phyloP scores from a whole-genome alignment of 208 protist genomes.

The Naegleria gruberi region DNA sequence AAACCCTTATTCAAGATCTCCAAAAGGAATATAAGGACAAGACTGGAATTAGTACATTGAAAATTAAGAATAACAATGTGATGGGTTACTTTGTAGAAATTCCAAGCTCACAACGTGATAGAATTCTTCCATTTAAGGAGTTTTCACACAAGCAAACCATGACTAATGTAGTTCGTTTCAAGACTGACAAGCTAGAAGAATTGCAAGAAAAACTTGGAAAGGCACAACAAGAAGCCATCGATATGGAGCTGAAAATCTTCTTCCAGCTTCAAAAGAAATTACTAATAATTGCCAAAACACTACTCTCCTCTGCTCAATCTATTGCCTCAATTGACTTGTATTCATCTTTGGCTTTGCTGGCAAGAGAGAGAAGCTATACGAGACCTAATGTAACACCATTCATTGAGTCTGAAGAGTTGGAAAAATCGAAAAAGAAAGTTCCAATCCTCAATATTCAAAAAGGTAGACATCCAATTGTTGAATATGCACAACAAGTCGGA shows the following conservation, averaged over 20 bases:
- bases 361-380: background rate
- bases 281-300: background rate
- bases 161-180: background rate
- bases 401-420: background rate
- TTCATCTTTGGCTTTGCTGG: background rate
- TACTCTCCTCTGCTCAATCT: background rate
- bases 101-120: background rate
- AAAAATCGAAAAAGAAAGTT: too few relatives aligned
- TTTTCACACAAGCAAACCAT: background rate
- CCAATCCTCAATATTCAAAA: background rate
- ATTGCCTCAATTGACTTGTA: background rate
- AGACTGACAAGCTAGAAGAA: background rate
- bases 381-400: background rate
- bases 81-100: background rate
- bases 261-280: background rate
- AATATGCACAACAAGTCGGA: background rate
- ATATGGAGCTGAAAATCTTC: slow-evolving; percentile 5
- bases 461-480: background rate
- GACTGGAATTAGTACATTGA: background rate
- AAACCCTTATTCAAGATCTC: background rate
- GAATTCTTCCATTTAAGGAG: background rate
- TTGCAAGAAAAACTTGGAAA: background rate
- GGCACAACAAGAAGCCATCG: background rate
- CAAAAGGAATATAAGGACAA: background rate
- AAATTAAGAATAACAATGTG: background rate